Evolutionary conservation across 179 eudicot species (phyloP).

Genomic region (Actinidia polygama): DNA sequence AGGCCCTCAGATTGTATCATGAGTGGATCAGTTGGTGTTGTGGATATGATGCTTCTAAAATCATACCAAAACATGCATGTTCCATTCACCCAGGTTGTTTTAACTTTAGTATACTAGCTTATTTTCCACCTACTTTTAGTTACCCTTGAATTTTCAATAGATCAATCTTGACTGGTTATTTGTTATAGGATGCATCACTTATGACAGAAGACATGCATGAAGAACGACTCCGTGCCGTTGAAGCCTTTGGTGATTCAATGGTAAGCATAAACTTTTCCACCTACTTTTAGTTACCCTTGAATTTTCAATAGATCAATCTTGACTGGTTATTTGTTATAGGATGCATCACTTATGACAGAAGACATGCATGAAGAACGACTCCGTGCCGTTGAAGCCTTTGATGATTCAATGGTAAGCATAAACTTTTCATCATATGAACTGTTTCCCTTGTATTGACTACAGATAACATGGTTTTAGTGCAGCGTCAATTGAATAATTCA

Average conservation of each 20-base stretch:
- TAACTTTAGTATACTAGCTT: neutral
- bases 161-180: constrained; percentile 9
- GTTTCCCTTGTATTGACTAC: constrained; percentile 9
- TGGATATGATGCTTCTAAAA: constrained; percentile 75
- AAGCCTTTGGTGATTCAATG: constrained; percentile 70
- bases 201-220: constrained; percentile 99
- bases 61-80: constrained; percentile 77
- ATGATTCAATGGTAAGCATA: constrained; percentile 70
- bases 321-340: constrained; percentile 60
- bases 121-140: constrained; percentile 5
- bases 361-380: constrained; percentile 98
- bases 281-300: too few relatives aligned
- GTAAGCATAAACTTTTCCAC: too few relatives aligned
- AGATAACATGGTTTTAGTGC: neutral
- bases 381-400: constrained; percentile 77
- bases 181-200: constrained; percentile 77
- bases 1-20: constrained; percentile 43
- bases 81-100: constrained; percentile 85
- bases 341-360: constrained; percentile 96
- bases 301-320: too few relatives aligned
- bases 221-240: constrained; percentile 82
- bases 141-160: neutral
- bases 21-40: constrained; percentile 77
- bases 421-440: constrained; percentile 16
- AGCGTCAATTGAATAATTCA: neutral